These are phyloP conservation scores for Aspergillus sclerotioniger DNA, from an alignment of 495 filamentous ascomycete genomes.

Conservation along the genomic window DNA sequence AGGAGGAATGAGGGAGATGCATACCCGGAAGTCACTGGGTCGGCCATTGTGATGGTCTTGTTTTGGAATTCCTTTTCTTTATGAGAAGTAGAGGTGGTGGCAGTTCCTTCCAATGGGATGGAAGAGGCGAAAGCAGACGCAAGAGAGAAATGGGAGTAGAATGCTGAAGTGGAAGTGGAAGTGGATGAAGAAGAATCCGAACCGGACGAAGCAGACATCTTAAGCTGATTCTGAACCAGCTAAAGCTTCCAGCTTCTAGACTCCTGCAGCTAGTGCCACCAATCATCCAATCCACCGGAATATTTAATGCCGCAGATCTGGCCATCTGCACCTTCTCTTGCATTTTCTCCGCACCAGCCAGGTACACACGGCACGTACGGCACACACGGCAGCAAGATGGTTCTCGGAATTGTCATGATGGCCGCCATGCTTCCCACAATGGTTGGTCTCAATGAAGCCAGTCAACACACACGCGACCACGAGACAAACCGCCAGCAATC, in stretches of 20 bases:
- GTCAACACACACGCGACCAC: slow-evolving; percentile 21
- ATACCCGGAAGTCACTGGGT: neutral
- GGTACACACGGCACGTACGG: neutral
- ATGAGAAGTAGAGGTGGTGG: neutral
- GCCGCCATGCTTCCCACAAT: slow-evolving; percentile 32
- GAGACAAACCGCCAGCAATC: slow-evolving; percentile 21
- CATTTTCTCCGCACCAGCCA: neutral
- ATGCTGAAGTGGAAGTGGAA: neutral
- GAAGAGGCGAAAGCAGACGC: neutral
- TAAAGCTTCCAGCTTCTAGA: neutral
- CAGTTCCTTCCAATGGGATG: too few relatives aligned
- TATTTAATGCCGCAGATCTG: neutral
- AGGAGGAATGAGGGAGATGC: neutral
- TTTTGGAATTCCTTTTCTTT: neutral
- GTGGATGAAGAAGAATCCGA: neutral
- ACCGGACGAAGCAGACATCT: neutral
- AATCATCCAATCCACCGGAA: neutral
- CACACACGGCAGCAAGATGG: slow-evolving; percentile 15
- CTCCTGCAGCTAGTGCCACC: neutral
- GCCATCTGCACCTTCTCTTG: neutral
- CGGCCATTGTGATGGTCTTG: neutral
- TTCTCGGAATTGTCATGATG: slow-evolving; percentile 31
- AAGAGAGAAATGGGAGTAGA: neutral
- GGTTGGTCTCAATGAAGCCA: slow-evolving; percentile 29
- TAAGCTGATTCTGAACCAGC: neutral